Conservation (phyloP, 331 rosid species). For the Malus hybrid region DNA sequence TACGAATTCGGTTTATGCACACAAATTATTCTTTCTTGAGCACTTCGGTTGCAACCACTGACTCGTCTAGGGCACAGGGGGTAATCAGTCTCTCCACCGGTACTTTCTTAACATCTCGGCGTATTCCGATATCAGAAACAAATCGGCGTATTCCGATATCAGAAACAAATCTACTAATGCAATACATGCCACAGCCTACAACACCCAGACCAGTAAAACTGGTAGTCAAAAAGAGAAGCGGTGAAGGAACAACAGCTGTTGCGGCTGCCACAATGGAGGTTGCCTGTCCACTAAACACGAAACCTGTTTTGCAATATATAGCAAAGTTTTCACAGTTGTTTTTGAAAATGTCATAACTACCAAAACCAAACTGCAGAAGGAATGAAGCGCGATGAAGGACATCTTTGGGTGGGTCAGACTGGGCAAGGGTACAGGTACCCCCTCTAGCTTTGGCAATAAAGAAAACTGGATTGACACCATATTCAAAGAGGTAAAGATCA, state of each 20-base stretch:
- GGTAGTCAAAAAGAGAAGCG: conserved; percentile 27
- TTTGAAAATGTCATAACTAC: conserved; percentile 41
- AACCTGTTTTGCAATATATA: conserved; percentile 75
- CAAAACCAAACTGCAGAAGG: conserved; percentile 67
- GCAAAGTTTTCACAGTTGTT: conserved; percentile 87
- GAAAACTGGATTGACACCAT: conserved; percentile 25
- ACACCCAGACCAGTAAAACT: conserved; percentile 25
- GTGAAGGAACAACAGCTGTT: conserved; percentile 22
- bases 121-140: conserved; percentile 51
- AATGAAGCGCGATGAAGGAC: conserved; percentile 48
- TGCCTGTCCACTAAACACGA: conserved; percentile 49
- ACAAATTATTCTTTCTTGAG: conserved; percentile 8
- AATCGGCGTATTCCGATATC: conserved; percentile 51
- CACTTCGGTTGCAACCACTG: conserved; percentile 16
- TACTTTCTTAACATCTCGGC: conserved; percentile 47
- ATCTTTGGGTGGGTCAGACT: conserved; percentile 30
- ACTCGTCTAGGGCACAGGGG: conserved; percentile 9
- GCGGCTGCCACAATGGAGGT: conserved; percentile 41
- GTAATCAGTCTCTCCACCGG: conserved; percentile 50
- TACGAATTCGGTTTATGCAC: not conserved
- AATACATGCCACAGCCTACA: conserved; percentile 41
- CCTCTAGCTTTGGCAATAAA: conserved; percentile 62
- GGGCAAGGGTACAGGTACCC: conserved; percentile 68
- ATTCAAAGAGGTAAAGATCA: conserved; percentile 46
- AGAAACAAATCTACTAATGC: conserved; percentile 33